phyloP scores from a whole-genome alignment of 345 rosid species.

The Cochlearia excelsa region DNA sequence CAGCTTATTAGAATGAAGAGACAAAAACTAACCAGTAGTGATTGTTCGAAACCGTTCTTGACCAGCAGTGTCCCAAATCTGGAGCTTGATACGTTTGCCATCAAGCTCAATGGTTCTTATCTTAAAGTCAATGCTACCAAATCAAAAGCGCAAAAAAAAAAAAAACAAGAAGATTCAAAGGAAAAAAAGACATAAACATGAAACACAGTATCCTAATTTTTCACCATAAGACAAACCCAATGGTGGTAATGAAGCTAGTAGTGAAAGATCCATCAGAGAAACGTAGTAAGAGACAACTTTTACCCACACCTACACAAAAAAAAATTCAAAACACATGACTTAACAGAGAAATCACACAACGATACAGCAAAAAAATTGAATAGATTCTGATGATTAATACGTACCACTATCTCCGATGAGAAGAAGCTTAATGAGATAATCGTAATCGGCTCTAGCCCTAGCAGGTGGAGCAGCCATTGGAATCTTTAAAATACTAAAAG shows the following conservation, averaged over 20 bases:
- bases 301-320: conserved; percentile 60
- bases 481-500: no score
- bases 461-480: conserved; percentile 71
- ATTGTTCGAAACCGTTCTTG: conserved; percentile 92
- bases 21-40: conserved; percentile 50
- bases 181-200: neutral
- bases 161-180: neutral
- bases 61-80: conserved; percentile 98
- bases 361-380: neutral
- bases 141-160: neutral
- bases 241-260: conserved; percentile 93
- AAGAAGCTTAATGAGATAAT: conserved; percentile 68
- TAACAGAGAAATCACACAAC: neutral
- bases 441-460: conserved; percentile 77
- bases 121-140: conserved; percentile 79
- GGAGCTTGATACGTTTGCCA: conserved; percentile 85
- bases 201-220: neutral
- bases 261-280: conserved; percentile 97
- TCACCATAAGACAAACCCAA: conserved; percentile 53
- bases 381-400: neutral
- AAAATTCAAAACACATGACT: neutral
- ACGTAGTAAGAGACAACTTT: conserved; percentile 94
- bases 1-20: neutral
- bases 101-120: conserved; percentile 94
- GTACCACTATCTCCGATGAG: conserved; percentile 74